Evolutionary conservation across 1,284 basidiomycete genomes (phyloP), one percentile per base, ranked within the genome.

Genomic region (Leccinum griseonigrum): DNA sequence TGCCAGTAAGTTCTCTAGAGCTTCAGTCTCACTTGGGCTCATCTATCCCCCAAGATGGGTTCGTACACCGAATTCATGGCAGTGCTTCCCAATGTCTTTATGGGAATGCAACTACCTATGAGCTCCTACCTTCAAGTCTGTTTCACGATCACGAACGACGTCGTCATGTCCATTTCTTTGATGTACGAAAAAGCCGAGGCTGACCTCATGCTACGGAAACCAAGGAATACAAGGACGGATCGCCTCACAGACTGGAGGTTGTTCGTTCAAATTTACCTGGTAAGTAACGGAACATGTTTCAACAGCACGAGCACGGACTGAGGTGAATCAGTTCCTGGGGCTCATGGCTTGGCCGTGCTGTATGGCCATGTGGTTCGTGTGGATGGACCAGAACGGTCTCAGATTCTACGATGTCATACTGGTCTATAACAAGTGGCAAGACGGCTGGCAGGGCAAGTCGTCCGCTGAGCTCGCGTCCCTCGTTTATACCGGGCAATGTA

Each of bases 201-300:
- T 28, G 82, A 80, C 40, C 76, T 86, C 0, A 79, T 91, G 59
- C 75, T 78, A 1, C 82, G 88, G 50, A 84, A 84, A 63, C 90
- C 90, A 0, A 79, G 91, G 32, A 82, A 90, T 66, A 79, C 82
- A n/a, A 85, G 79, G 56, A 83, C 74, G 6, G 84, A 86, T 59
- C 76, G 83, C 10, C 74, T 86, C 28, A 81, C 71, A 1, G 71
- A 77, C 61, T 78, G 70, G 70, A 66, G 67, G 31, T 59, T 77
- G 59, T 74, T 75, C 64, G 57, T 71, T 55, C 75, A 75, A 54
- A 73, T 75, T 32, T 72, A 71, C 51, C 60, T 74, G 54, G 70
- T 68, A 29, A 55, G 34, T 54, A 1, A 50, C 3, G 54, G 55
- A n/a, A 8, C 0, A 18, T 13, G n/a, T 11, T 18, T 10, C 0